Evolutionary conservation across 495 filamentous ascomycete species (phyloP), one percentile per base, ranked within the genome.

Genomic region (Chaetomidium leptoderma): DNA sequence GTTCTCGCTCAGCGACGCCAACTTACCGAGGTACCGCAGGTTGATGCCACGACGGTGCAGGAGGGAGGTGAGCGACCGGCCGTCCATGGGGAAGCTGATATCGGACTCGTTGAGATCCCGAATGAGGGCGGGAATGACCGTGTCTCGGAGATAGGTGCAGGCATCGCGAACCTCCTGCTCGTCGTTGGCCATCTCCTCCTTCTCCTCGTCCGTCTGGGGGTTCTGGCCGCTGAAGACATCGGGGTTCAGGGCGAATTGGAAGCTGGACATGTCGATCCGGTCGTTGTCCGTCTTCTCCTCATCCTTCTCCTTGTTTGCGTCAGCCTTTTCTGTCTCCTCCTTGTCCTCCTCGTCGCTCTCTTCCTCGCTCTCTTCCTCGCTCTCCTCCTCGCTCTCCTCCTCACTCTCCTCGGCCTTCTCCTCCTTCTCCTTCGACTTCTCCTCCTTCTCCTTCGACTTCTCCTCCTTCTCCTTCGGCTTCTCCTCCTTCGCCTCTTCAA

Each of bases 31-130:
- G 72, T 99, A 99, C 66, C 95, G 86, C 60, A 96, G 81, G 77
- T 97, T 99, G 75, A 99, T 89, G 71, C 95, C 95, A 33, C 95
- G 90, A 75, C 95, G 95, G 76, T 99, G 95, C 76, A 99, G 82
- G 40, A 96, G 82, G 61, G 85, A 83, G 59, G 85, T 90, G 55
- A 99, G 78, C 24, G 92, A 96, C 63, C 88, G 83, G 39, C 95
- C 95, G 66, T 99, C 95, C 91, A 97, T 96, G 36, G 95, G 95
- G 78, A 96, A 97, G 59, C 91, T 90, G 47, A 96, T 85, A 60
- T 99, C 95, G 10, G 91, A 89, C 63, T 95, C 89, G 67, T 88
- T 86, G 44, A 97, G 83, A 61, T 97, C 92, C 63, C 85, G 81
- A 50, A 96, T 77, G 59, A 87, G 72, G 14, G 68, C 65, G 13